These are phyloP conservation scores for Falciphora oryzae DNA, from an alignment of 2,329 filamentous ascomycete genomes.

Conservation along the genomic window DNA sequence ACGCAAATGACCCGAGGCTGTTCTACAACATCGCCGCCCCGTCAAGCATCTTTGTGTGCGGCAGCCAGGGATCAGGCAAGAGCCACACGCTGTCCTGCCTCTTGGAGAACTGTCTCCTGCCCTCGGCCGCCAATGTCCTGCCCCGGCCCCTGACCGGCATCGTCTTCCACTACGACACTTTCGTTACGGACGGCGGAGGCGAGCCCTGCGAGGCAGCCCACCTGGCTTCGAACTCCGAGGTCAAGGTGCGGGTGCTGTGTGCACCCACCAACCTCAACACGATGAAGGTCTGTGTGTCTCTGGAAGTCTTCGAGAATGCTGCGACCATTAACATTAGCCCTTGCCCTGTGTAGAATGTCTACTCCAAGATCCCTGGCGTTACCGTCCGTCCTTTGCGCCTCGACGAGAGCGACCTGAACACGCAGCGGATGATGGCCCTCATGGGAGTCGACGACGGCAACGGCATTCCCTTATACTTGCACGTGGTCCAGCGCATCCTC, in stretches of 20 bases:
- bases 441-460: constrained; percentile 45
- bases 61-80: constrained; percentile 59
- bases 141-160: constrained; percentile 50
- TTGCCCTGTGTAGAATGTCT: constrained; percentile 33
- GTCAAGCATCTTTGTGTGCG: constrained; percentile 57
- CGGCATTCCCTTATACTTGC: constrained; percentile 50
- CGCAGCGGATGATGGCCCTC: constrained; percentile 51
- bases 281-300: constrained; percentile 26
- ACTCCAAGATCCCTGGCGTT: constrained; percentile 36
- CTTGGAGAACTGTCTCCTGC: constrained; percentile 51
- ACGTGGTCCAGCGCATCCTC: constrained; percentile 49
- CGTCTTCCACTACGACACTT: constrained; percentile 60
- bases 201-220: constrained; percentile 55
- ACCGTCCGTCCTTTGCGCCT: constrained; percentile 45
- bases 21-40: constrained; percentile 44
- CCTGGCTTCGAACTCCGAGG: constrained; percentile 35
- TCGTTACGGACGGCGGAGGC: constrained; percentile 40
- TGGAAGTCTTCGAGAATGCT: too few species aligned
- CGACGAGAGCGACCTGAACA: constrained; percentile 47
- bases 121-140: constrained; percentile 37
- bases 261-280: constrained; percentile 44
- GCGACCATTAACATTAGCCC: too few species aligned
- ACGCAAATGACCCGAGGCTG: constrained; percentile 25
- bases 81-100: constrained; percentile 53
- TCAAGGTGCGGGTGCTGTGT: constrained; percentile 48